A percentile compares a stretch with the other conserved stretches of the same genome.
Conservation (phyloP, 768 basidiomycete genomes). For the Kwoniella dendrophila region DNA sequence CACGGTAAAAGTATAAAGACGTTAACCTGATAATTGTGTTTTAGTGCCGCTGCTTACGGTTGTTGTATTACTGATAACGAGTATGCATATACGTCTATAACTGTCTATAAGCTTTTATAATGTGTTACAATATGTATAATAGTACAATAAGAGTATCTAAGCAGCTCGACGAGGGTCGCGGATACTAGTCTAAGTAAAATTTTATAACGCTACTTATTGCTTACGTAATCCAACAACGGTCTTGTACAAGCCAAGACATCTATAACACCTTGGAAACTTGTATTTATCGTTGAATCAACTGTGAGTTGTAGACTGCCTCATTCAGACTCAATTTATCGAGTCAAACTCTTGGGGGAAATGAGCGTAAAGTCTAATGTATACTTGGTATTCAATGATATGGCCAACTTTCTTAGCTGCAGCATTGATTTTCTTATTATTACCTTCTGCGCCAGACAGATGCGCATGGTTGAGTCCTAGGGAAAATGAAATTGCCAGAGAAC, state of each 20-base stretch:
- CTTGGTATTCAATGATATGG: background rate
- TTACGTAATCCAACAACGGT: too few relatives aligned
- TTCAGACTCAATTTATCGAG: too few relatives aligned
- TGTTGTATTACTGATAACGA: too few relatives aligned
- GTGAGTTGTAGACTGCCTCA: conserved; percentile 9
- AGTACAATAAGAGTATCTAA: too few relatives aligned
- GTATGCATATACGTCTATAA: too few relatives aligned
- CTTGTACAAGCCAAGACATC: conserved; percentile 28
- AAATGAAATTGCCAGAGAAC: conserved; percentile 28
- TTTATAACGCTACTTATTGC: too few relatives aligned
- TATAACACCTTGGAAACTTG: conserved; percentile 27
- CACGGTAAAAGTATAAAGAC: background rate
- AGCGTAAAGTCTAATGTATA: too few relatives aligned
- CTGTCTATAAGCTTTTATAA: too few relatives aligned
- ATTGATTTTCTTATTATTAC: conserved; percentile 25
- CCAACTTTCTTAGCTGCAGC: conserved; percentile 25
- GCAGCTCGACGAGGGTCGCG: too few relatives aligned
- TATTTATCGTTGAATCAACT: conserved; percentile 30
- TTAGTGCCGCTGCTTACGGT: conserved; percentile 31
- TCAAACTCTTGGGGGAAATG: too few relatives aligned
- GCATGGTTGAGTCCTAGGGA: conserved; percentile 22
- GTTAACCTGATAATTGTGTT: conserved; percentile 7
- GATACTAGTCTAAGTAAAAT: too few relatives aligned
- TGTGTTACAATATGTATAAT: too few relatives aligned
- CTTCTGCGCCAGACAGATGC: conserved; percentile 24